Evolutionary conservation across 768 basidiomycete genomes (phyloP).

Genomic region (Krasilnikovozyma curviuscula): DNA sequence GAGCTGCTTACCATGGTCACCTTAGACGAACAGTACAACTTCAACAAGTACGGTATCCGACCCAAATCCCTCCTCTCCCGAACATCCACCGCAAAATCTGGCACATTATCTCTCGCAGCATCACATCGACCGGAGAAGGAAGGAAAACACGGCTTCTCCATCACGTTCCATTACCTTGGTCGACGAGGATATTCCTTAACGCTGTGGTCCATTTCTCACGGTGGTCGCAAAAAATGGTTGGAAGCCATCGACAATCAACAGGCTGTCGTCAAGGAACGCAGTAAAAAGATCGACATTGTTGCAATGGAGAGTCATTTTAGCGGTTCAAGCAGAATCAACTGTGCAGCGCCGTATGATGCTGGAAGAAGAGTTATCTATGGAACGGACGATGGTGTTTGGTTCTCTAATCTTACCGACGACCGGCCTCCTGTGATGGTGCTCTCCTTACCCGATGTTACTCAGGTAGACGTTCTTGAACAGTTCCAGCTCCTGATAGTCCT

Average conservation of each 20-base stretch:
- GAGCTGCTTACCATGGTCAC: conserved; percentile 71
- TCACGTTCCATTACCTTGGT: conserved; percentile 86
- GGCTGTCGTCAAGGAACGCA: conserved; percentile 59
- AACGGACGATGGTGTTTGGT: conserved; percentile 92
- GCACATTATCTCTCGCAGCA: conserved; percentile 3
- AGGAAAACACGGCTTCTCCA: conserved; percentile 66
- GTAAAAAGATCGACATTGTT: conserved; percentile 65
- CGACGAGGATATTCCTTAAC: conserved; percentile 79
- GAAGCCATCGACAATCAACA: conserved; percentile 83
- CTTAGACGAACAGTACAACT: conserved; percentile 45
- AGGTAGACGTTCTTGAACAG: conserved; percentile 90
- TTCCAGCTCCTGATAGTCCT: conserved; percentile 91
- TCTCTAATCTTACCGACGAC: conserved; percentile 61
- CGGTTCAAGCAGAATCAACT: conserved; percentile 71
- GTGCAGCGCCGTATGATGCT: conserved; percentile 68
- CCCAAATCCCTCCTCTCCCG: conserved; percentile 22
- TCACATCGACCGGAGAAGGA: conserved; percentile 17
- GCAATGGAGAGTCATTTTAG: conserved; percentile 73
- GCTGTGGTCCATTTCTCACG: conserved; percentile 69
- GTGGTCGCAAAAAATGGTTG: conserved; percentile 81
- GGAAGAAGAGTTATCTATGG: conserved; percentile 81
- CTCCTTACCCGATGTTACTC: conserved; percentile 67
- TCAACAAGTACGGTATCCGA: conserved; percentile 16
- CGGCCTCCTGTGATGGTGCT: conserved; percentile 61
- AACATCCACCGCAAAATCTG: conserved; percentile 13